Percentiles rank a stretch among this genome's conserved stretches.
Conservation (phyloP, 164 flowering plant genomes). For the Umbellularia californica region DNA sequence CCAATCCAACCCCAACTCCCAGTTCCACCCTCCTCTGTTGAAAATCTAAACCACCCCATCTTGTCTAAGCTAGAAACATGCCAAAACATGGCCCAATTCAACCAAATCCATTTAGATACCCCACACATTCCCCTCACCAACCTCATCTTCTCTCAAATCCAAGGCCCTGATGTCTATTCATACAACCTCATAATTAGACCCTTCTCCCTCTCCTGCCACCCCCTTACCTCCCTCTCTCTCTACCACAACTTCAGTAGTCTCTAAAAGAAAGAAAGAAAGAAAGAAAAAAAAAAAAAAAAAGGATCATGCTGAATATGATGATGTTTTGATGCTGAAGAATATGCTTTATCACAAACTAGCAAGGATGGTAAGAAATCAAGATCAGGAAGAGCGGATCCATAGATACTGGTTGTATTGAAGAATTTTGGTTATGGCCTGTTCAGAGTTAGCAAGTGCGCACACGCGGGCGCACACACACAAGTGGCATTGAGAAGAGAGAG, state of each 20-base stretch:
- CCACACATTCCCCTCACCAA: slow-evolving; percentile 10
- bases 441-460: no score
- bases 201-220: slow-evolving; percentile 9
- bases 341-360: background rate
- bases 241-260: slow-evolving; percentile 10
- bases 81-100: slow-evolving; percentile 13
- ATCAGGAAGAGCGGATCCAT: background rate
- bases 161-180: slow-evolving; percentile 19
- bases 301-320: background rate
- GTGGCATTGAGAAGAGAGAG: no score
- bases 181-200: slow-evolving; percentile 17
- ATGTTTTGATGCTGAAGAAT: slow-evolving; percentile 5
- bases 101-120: slow-evolving; percentile 18
- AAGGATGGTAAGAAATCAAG: slow-evolving; percentile 7
- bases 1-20: background rate
- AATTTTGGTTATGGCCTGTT: background rate
- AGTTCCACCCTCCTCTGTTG: slow-evolving; percentile 5
- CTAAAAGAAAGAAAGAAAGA: no score
- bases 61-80: slow-evolving; percentile 16
- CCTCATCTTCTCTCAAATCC: slow-evolving; percentile 14
- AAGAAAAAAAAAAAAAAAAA: no score
- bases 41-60: slow-evolving; percentile 17
- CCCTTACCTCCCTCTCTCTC: slow-evolving; percentile 6
- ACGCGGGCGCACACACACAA: no score
- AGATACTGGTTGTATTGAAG: background rate